These are phyloP conservation scores for Rutstroemia sydowiana DNA, from an alignment of 2,329 filamentous ascomycete genomes.

Conservation along the genomic window DNA sequence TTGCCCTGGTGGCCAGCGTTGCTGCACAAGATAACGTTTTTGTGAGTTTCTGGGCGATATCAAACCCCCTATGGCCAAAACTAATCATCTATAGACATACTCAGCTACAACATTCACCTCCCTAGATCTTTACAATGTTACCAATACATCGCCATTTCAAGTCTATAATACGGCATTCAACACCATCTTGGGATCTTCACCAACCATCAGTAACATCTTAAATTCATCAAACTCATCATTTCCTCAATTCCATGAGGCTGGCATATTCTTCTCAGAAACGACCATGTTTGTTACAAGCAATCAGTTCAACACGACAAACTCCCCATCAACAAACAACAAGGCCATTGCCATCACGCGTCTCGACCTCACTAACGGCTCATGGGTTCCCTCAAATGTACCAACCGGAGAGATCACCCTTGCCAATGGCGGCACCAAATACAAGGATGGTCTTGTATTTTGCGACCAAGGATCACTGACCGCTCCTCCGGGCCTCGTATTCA, in stretches of 20 bases:
- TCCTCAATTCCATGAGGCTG: conserved; percentile 47
- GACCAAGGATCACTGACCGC: conserved; percentile 16
- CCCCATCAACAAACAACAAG: conserved; percentile 13
- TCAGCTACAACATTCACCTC: neutral
- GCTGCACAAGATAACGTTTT: too few species aligned
- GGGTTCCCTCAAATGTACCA: conserved; percentile 10
- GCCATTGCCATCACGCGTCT: conserved; percentile 11
- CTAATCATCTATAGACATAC: conserved; percentile 3
- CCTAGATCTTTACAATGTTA: conserved; percentile 6
- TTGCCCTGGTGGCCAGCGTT: too few species aligned
- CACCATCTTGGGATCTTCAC: conserved; percentile 37
- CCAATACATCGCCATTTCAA: conserved; percentile 28
- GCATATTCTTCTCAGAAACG: conserved; percentile 37
- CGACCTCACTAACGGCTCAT: conserved; percentile 40
- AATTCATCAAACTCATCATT: conserved; percentile 45
- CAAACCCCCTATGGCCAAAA: neutral
- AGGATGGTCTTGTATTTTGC: conserved; percentile 15
- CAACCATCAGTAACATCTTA: conserved; percentile 16
- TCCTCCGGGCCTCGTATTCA: conserved; percentile 13
- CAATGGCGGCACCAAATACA: conserved; percentile 16
- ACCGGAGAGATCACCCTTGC: conserved; percentile 10
- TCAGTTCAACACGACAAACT: conserved; percentile 33
- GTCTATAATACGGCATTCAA: conserved; percentile 46
- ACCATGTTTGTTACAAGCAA: conserved; percentile 43
- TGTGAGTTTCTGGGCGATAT: too few species aligned